phyloP scores from a whole-genome alignment of 495 filamentous ascomycete species.

The Tuber umbilicatum region DNA sequence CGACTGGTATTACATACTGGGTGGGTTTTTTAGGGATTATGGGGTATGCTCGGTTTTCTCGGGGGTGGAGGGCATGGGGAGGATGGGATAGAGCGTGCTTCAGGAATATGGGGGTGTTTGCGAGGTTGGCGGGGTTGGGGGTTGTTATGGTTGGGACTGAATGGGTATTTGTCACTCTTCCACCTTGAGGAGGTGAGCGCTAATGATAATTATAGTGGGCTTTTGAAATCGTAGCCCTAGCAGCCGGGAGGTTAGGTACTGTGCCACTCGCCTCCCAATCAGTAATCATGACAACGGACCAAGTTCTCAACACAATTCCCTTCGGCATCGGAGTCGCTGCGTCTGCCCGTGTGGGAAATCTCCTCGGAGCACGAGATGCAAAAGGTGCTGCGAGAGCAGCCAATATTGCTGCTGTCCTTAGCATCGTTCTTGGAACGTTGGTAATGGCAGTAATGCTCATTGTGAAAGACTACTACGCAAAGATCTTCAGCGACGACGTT shows the following conservation, averaged over 20 bases:
- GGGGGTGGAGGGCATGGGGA: slow-evolving; percentile 74
- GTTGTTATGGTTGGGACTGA: slow-evolving; percentile 87
- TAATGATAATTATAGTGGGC: slow-evolving; percentile 54
- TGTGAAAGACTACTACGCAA: slow-evolving; percentile 68
- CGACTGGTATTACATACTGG: slow-evolving; percentile 85
- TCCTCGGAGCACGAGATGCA: slow-evolving; percentile 65
- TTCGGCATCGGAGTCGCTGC: slow-evolving; percentile 86
- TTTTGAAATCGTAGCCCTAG: slow-evolving; percentile 90
- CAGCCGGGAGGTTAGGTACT: slow-evolving; percentile 74
- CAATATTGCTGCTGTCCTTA: slow-evolving; percentile 70
- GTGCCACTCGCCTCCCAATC: slow-evolving; percentile 79
- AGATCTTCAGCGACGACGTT: slow-evolving; percentile 75
- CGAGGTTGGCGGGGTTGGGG: slow-evolving; percentile 68
- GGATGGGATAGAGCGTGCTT: slow-evolving; percentile 64
- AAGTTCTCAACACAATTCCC: slow-evolving; percentile 86
- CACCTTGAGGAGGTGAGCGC: background rate
- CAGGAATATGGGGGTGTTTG: slow-evolving; percentile 63
- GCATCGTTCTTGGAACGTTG: slow-evolving; percentile 58
- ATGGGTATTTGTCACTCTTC: slow-evolving; percentile 49
- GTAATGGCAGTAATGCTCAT: slow-evolving; percentile 69
- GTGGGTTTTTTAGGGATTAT: slow-evolving; percentile 70
- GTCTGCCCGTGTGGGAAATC: slow-evolving; percentile 71
- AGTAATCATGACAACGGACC: slow-evolving; percentile 92
- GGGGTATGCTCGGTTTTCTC: slow-evolving; percentile 65
- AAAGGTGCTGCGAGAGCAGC: slow-evolving; percentile 65